Evolutionary conservation across 1,139 yeast species (phyloP).

Genomic region (Zygosaccharomyces sapae): DNA sequence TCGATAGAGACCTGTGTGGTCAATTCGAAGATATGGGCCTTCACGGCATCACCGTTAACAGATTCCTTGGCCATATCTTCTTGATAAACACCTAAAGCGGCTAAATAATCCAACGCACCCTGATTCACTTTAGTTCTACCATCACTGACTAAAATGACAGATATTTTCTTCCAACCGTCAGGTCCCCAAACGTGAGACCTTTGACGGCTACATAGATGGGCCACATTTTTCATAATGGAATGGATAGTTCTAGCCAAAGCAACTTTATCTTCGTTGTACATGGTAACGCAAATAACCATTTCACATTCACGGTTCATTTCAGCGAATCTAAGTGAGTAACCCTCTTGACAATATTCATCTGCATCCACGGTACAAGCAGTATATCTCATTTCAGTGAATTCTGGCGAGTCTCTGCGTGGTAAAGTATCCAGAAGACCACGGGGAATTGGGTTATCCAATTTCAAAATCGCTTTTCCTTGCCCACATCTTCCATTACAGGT

Average conservation of each 20-base stretch:
- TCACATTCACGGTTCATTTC: slow-evolving; percentile 86
- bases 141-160: slow-evolving; percentile 84
- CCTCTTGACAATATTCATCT: slow-evolving; percentile 70
- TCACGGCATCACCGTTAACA: slow-evolving; percentile 84
- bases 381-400: slow-evolving; percentile 89
- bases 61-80: slow-evolving; percentile 93
- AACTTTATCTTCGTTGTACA: slow-evolving; percentile 92
- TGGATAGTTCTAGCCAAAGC: slow-evolving; percentile 90
- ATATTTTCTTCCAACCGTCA: slow-evolving; percentile 93
- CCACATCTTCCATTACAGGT: slow-evolving; percentile 59
- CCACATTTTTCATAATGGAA: slow-evolving; percentile 85
- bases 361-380: slow-evolving; percentile 92
- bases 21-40: slow-evolving; percentile 90
- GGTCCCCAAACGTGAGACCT: slow-evolving; percentile 89
- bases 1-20: slow-evolving; percentile 87
- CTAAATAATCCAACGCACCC: slow-evolving; percentile 75
- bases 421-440: slow-evolving; percentile 73
- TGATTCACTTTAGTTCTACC: slow-evolving; percentile 85
- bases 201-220: slow-evolving; percentile 75
- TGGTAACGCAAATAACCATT: slow-evolving; percentile 81
- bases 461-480: slow-evolving; percentile 52
- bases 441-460: slow-evolving; percentile 90
- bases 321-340: slow-evolving; percentile 80
- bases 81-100: slow-evolving; percentile 94
- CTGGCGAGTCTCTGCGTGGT: slow-evolving; percentile 83